phyloP scores from a whole-genome alignment of 2,329 filamentous ascomycete genomes.

The Zasmidium angulare region DNA sequence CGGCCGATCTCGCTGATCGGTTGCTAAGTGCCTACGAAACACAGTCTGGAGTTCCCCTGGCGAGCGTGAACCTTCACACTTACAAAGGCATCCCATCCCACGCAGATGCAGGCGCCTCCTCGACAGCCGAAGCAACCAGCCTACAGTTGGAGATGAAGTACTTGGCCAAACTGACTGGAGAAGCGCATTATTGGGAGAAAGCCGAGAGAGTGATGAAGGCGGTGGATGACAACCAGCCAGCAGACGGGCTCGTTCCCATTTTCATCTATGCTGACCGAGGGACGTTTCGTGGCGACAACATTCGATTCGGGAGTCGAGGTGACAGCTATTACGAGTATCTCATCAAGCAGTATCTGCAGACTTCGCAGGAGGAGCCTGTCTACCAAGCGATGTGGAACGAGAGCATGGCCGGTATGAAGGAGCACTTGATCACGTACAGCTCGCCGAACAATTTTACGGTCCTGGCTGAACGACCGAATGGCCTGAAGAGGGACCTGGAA shows the following conservation, averaged over 20 bases:
- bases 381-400: conserved; percentile 95
- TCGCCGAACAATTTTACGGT: conserved; percentile 79
- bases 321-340: conserved; percentile 99
- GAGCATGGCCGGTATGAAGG: conserved; percentile 78
- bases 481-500: conserved; percentile 64
- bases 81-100: conserved; percentile 77
- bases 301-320: conserved; percentile 87
- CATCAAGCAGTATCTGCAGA: conserved; percentile 97
- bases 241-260: conserved; percentile 87
- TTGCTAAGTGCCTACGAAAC: conserved; percentile 86
- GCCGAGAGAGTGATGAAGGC: conserved; percentile 90
- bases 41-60: conserved; percentile 79
- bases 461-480: conserved; percentile 78
- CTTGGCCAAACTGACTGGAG: conserved; percentile 88
- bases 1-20: conserved; percentile 85
- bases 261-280: conserved; percentile 80
- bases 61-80: conserved; percentile 83
- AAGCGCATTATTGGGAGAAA: conserved; percentile 87
- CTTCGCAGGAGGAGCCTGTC: conserved; percentile 77
- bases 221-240: conserved; percentile 75
- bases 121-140: conserved; percentile 88
- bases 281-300: conserved; percentile 77
- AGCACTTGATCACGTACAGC: conserved; percentile 89
- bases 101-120: conserved; percentile 81
- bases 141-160: conserved; percentile 98